Percentiles rank a stretch among this genome's conserved stretches.
Conservation (phyloP, 176 grass and related monocot species). For the Zoysia pacifica region DNA sequence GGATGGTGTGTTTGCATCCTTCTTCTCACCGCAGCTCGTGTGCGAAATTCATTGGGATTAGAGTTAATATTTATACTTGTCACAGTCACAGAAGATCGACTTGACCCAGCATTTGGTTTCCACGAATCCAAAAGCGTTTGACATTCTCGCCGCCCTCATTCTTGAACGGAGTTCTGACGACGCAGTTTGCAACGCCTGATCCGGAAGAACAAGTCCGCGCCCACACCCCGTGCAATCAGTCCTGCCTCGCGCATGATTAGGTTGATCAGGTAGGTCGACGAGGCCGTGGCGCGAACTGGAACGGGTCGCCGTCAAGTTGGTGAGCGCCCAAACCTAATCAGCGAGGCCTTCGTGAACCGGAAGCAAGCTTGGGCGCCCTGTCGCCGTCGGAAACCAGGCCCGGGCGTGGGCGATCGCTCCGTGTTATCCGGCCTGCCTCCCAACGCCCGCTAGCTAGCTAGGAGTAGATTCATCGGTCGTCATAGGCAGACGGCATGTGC, state of each 20-base stretch:
- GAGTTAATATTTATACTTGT: neutral
- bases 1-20: too few species aligned
- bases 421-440: neutral
- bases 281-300: neutral
- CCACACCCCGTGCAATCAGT: neutral
- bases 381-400: conserved; percentile 14
- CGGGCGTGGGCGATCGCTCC: conserved; percentile 15
- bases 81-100: neutral
- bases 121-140: neutral
- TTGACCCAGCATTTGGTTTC: conserved; percentile 12
- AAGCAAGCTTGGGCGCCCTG: conserved; percentile 6
- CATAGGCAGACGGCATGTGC: conserved; percentile 24
- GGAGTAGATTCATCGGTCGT: too few species aligned
- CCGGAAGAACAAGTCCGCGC: conserved; percentile 2
- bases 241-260: neutral
- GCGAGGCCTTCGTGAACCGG: conserved; percentile 4
- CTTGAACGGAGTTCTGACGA: neutral
- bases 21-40: too few species aligned
- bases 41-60: too few species aligned
- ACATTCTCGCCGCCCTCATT: neutral
- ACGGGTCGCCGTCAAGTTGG: conserved; percentile 3
- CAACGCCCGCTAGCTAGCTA: too few species aligned
- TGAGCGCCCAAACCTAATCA: conserved; percentile 8
- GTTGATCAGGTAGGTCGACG: conserved; percentile 16
- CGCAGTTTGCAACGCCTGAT: neutral